phyloP scores from a whole-genome alignment of 371 early-diverging fungal species.

The Coemansia sp. region DNA sequence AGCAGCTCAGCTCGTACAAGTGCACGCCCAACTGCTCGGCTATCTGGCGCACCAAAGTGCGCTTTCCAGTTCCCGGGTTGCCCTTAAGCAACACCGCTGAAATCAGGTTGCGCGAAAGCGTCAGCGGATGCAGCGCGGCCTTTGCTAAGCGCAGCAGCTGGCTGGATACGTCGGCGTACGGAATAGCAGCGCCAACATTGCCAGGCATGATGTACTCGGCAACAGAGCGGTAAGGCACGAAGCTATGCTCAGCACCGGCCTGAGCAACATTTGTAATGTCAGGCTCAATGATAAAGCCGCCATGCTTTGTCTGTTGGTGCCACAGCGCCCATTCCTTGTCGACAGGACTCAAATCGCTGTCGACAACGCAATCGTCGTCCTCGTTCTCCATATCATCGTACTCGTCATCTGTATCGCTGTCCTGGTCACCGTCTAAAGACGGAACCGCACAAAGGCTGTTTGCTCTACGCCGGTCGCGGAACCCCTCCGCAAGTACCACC shows the following conservation, averaged over 20 bases:
- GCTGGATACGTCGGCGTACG: constrained; percentile 35
- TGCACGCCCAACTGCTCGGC: constrained; percentile 76
- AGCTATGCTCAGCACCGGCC: constrained; percentile 27
- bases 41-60: constrained; percentile 61
- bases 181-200: constrained; percentile 14
- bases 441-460: constrained; percentile 3
- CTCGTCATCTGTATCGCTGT: constrained; percentile 2
- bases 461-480: background rate
- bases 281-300: constrained; percentile 38
- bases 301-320: constrained; percentile 24
- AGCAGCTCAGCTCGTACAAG: constrained; percentile 67
- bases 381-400: constrained; percentile 14
- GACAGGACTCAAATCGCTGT: background rate
- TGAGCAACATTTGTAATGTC: constrained; percentile 47
- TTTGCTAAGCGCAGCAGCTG: constrained; percentile 46
- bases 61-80: constrained; percentile 83
- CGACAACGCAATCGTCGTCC: constrained; percentile 1
- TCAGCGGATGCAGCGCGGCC: constrained; percentile 73
- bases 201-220: constrained; percentile 15
- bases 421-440: background rate
- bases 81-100: constrained; percentile 80
- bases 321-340: constrained; percentile 30
- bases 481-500: constrained; percentile 40
- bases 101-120: constrained; percentile 63
- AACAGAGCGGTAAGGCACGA: constrained; percentile 41